phyloP scores from a whole-genome alignment of 768 basidiomycete species.

The Auricularia heimuer region DNA sequence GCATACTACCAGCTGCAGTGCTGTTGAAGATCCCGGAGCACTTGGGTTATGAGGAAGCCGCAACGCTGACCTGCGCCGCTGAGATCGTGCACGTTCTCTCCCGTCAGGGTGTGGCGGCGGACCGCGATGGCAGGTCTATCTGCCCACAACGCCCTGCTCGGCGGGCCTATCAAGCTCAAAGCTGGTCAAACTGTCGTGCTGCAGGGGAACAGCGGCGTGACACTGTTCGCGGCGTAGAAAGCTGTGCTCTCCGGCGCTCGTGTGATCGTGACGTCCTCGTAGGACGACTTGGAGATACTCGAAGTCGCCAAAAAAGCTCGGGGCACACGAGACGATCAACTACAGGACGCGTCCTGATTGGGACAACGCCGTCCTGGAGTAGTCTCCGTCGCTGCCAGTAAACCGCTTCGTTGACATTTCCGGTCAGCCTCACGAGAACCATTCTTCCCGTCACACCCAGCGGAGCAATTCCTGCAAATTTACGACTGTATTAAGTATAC shows the following conservation, averaged over 20 bases:
- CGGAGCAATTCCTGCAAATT: too few relatives aligned
- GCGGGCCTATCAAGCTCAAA: conserved; percentile 36
- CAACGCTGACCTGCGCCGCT: conserved; percentile 44
- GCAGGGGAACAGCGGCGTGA: conserved; percentile 48
- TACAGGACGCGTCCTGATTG: conserved; percentile 49
- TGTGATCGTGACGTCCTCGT: conserved; percentile 61
- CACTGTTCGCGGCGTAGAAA: conserved; percentile 50
- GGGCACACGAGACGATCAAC: conserved; percentile 38
- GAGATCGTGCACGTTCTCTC: neutral
- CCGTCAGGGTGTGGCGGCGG: too few relatives aligned
- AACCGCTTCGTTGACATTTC: neutral
- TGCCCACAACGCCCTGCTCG: conserved; percentile 50
- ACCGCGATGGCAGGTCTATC: conserved; percentile 35
- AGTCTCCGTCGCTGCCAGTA: conserved; percentile 19
- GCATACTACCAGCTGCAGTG: conserved; percentile 6
- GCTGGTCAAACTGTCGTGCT: conserved; percentile 50
- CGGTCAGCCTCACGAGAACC: neutral
- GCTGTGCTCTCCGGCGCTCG: conserved; percentile 53
- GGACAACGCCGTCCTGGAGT: conserved; percentile 36
- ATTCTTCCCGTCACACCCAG: too few relatives aligned
- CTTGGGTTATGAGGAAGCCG: conserved; percentile 53
- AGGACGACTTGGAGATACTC: conserved; percentile 43
- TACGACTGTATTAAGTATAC: too few relatives aligned
- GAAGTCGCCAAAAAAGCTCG: conserved; percentile 38
- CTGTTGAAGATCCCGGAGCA: conserved; percentile 45